Evolutionary conservation across 2,329 filamentous ascomycete genomes (phyloP).

Genomic region (Bipolaris cookei): DNA sequence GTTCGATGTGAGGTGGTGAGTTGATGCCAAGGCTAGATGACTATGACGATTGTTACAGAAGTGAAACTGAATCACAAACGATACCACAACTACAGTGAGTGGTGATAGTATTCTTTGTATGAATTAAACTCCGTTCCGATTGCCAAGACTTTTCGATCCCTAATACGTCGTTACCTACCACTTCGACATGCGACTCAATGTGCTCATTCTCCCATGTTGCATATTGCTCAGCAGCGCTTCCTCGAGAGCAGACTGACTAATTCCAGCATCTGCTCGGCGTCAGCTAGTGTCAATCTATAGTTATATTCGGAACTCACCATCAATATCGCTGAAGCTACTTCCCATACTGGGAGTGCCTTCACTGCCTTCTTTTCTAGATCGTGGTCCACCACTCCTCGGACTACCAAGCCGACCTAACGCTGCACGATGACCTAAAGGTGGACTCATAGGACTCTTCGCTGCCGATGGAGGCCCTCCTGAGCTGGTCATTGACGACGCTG

Average conservation of each 20-base stretch:
- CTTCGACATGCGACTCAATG: slow-evolving; percentile 67
- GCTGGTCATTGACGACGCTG: slow-evolving; percentile 62
- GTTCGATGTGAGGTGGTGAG: neutral
- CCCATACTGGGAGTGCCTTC: slow-evolving; percentile 56
- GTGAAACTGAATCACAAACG: neutral
- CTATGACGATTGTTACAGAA: neutral
- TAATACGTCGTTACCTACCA: slow-evolving; percentile 49
- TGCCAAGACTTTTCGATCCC: neutral
- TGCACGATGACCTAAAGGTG: slow-evolving; percentile 62
- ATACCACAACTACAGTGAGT: neutral
- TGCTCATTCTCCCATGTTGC: slow-evolving; percentile 71
- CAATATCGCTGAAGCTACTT: slow-evolving; percentile 85
- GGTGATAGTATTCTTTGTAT: neutral
- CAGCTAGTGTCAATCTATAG: slow-evolving; percentile 11
- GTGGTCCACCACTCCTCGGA: slow-evolving; percentile 51
- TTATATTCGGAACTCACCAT: slow-evolving; percentile 59
- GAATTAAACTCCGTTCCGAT: neutral
- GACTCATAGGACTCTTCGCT: slow-evolving; percentile 31
- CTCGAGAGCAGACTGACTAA: slow-evolving; percentile 80
- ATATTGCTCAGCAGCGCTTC: slow-evolving; percentile 77
- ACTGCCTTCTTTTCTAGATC: slow-evolving; percentile 38
- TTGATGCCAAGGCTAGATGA: slow-evolving; percentile 12
- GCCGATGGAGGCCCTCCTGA: slow-evolving; percentile 38
- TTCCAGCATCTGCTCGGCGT: slow-evolving; percentile 68
- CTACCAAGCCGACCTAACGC: slow-evolving; percentile 64